These are phyloP conservation scores for Arachnomyces sp. DNA, from an alignment of 2,329 filamentous ascomycete genomes.

Conservation along the genomic window DNA sequence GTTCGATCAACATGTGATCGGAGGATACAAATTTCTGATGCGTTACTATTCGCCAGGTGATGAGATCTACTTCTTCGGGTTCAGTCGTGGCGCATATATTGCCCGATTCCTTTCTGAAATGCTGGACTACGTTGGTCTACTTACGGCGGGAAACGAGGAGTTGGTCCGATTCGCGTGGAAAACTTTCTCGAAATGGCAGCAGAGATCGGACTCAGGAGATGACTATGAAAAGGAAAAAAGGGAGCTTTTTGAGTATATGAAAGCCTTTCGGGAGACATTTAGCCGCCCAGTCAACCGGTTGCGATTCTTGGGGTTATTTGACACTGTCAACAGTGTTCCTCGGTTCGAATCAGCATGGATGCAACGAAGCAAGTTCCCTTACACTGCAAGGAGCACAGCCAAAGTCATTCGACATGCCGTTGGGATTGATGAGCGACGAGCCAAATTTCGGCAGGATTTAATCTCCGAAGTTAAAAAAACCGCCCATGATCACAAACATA, in stretches of 20 bases:
- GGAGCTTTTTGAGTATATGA: slow-evolving; percentile 58
- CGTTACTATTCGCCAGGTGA: slow-evolving; percentile 57
- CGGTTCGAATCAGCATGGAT: slow-evolving; percentile 65
- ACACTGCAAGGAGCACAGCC: slow-evolving; percentile 32
- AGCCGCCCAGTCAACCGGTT: slow-evolving; percentile 67
- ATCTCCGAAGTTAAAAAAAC: slow-evolving; percentile 21
- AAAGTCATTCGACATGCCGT: slow-evolving; percentile 41
- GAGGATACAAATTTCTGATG: slow-evolving; percentile 74
- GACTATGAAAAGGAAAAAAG: slow-evolving; percentile 18
- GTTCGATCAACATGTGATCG: slow-evolving; percentile 76
- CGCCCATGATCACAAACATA: no score
- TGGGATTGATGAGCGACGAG: slow-evolving; percentile 50
- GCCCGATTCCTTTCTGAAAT: slow-evolving; percentile 73
- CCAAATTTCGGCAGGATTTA: slow-evolving; percentile 52
- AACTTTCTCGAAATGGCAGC: slow-evolving; percentile 37
- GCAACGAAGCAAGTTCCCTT: slow-evolving; percentile 25
- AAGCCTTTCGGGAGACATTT: slow-evolving; percentile 73
- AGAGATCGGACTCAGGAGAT: slow-evolving; percentile 22
- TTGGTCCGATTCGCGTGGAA: slow-evolving; percentile 79
- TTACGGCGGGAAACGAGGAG: slow-evolving; percentile 77
- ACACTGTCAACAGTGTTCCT: slow-evolving; percentile 74
- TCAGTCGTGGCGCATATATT: slow-evolving; percentile 65
- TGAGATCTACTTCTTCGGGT: slow-evolving; percentile 65
- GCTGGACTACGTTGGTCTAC: slow-evolving; percentile 72
- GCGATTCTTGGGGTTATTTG: slow-evolving; percentile 70